Evolutionary conservation across 169 alveolate species (phyloP), one percentile per base, ranked within the genome.

Genomic region (Plasmodium blacklocki): DNA sequence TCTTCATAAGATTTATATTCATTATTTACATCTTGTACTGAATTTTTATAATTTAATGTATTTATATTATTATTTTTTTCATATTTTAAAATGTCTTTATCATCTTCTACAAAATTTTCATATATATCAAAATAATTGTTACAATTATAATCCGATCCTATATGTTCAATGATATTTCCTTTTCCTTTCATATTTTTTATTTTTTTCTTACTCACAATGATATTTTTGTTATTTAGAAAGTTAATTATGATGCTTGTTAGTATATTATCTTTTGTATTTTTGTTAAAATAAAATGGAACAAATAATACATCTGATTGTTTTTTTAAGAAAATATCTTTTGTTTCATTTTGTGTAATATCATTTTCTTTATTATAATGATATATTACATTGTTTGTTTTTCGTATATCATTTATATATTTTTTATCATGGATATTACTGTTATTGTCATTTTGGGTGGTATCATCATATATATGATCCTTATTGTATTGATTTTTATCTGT

Each of bases 61-160:
- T 43, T 71, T n/a, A 59, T 50, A 63, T 21, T 43, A 0, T 56
- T 32, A 39, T 86, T 86, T 73, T 73, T 58, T 67, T 86, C 92
- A 73, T 86, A 86, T 23, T 71, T 86, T 66, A 73, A 26, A 60
- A 86, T 86, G 47, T 86, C 92, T 1, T 14, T 49, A 86, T 86
- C 92, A 39, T 86, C 92, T 60, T 86, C 92, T 23, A 68, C 76
- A 56, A 71, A 86, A 62, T 72, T 72, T 15, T 86, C 92, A 52
- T 86, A 47, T n/a, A 86, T 54, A 0, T 86, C 88, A 54, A 23
- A 86, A 62, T 72, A 86, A 52, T 86, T 86, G 45, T 70, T 86
- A 56, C 92, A 86, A 47, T 86, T 86, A 56, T 86, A 86, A 12
- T 72, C 88, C 2, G 71, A 45, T 21, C 92, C 92, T 59, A 86